phyloP scores from a whole-genome alignment of 2,329 filamentous ascomycete species.

The Phoma herbarum region DNA sequence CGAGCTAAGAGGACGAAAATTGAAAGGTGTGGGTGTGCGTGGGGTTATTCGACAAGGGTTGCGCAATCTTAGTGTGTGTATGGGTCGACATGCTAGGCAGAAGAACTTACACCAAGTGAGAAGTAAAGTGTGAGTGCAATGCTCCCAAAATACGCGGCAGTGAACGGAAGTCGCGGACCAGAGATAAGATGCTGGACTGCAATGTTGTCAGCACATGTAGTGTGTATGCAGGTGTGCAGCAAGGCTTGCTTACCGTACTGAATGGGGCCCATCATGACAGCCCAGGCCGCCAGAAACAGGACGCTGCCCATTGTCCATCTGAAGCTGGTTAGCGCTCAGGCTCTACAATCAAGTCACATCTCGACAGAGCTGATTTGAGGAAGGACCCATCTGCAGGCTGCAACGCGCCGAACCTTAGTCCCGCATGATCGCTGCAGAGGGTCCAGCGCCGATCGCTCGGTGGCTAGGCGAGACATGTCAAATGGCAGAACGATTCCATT shows the following conservation, averaged over 20 bases:
- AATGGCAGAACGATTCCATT: slow-evolving; percentile 7
- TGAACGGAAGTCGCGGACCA: slow-evolving; percentile 86
- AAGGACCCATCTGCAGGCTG: slow-evolving; percentile 43
- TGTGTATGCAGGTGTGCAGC: slow-evolving; percentile 22
- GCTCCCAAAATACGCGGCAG: slow-evolving; percentile 91
- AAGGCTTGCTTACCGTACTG: slow-evolving; percentile 66
- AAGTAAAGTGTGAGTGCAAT: slow-evolving; percentile 92
- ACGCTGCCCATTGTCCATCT: slow-evolving; percentile 96
- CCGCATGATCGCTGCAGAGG: slow-evolving; percentile 53
- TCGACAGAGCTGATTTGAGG: slow-evolving; percentile 41
- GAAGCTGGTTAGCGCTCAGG: slow-evolving; percentile 51
- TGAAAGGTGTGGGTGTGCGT: slow-evolving; percentile 41
- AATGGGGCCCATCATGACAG: slow-evolving; percentile 90
- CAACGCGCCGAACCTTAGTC: slow-evolving; percentile 50
- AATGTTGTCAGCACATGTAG: slow-evolving; percentile 28
- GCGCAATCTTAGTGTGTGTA: slow-evolving; percentile 31
- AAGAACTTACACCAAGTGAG: slow-evolving; percentile 80
- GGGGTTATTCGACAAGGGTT: slow-evolving; percentile 35
- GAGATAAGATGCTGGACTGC: slow-evolving; percentile 81
- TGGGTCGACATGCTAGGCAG: slow-evolving; percentile 25
- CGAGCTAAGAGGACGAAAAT: slow-evolving; percentile 32
- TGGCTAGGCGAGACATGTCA: slow-evolving; percentile 49
- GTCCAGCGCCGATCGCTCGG: slow-evolving; percentile 44
- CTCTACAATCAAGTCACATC: slow-evolving; percentile 38
- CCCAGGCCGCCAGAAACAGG: slow-evolving; percentile 91